Conservation (phyloP, 257 asterid species). For the Solanum sitiens region DNA sequence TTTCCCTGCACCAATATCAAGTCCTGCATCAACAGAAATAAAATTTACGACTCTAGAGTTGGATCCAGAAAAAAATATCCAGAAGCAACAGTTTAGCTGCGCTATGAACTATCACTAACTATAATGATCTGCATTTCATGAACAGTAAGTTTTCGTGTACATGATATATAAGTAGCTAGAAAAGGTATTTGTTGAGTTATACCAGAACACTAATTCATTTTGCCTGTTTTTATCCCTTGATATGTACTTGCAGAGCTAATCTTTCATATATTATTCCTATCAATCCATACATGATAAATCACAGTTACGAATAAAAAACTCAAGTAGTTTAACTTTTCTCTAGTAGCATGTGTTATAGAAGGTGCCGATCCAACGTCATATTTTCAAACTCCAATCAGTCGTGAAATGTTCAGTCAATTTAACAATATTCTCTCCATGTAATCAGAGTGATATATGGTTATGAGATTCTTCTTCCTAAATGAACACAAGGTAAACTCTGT, state of each 20-base stretch:
- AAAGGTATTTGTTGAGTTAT: background rate
- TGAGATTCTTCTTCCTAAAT: background rate
- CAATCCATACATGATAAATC: background rate
- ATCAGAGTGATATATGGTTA: background rate
- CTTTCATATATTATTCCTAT: too few species aligned
- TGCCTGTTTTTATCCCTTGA: too few species aligned
- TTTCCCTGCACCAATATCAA: background rate
- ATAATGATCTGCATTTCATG: background rate
- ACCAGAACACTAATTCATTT: too few species aligned
- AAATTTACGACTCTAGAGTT: background rate
- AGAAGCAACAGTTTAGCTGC: background rate
- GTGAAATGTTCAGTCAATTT: too few species aligned
- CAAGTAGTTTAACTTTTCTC: background rate
- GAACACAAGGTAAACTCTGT: background rate
- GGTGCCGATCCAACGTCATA: too few species aligned
- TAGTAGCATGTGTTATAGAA: too few species aligned
- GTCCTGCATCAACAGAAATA: background rate
- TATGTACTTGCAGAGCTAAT: background rate
- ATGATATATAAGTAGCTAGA: background rate
- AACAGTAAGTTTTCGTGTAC: background rate
- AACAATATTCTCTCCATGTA: too few species aligned
- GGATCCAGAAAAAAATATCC: background rate
- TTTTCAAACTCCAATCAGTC: too few species aligned
- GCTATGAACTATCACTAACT: background rate
- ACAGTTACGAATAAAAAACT: too few species aligned